Evolutionary conservation across 768 basidiomycete species (phyloP).

Genomic region (Baorangia bicolor): DNA sequence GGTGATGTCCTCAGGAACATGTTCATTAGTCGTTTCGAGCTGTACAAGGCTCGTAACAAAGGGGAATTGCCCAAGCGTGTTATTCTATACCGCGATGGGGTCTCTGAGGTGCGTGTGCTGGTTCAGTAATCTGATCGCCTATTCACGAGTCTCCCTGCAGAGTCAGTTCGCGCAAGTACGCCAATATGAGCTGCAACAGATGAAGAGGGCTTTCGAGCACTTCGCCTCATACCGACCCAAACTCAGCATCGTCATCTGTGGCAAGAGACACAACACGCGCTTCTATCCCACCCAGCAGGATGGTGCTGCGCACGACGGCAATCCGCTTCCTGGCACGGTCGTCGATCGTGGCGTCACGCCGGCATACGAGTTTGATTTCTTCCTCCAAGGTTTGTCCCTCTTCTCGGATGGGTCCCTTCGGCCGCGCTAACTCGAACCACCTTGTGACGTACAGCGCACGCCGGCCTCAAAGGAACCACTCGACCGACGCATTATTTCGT

Average conservation of each 20-base stretch:
- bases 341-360: conserved; percentile 56
- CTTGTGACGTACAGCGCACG: conserved; percentile 31
- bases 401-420: background rate
- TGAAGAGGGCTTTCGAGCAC: conserved; percentile 40
- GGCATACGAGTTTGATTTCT: conserved; percentile 55
- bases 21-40: conserved; percentile 46
- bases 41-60: conserved; percentile 36
- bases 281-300: conserved; percentile 47
- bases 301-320: conserved; percentile 44
- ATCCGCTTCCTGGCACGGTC: conserved; percentile 53
- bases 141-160: conserved; percentile 17
- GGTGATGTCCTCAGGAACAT: conserved; percentile 40
- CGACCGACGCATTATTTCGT: conserved; percentile 56
- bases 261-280: conserved; percentile 56
- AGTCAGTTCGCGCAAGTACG: conserved; percentile 50
- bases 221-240: conserved; percentile 45
- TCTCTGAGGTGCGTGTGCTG: conserved; percentile 59
- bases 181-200: conserved; percentile 39
- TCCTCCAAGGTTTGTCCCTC: conserved; percentile 42
- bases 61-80: conserved; percentile 42
- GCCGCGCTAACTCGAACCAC: background rate
- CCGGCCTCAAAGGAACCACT: conserved; percentile 44
- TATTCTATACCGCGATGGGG: conserved; percentile 64
- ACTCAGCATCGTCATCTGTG: conserved; percentile 53
- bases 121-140: background rate